These are phyloP conservation scores for Leccinellum albellum DNA, from an alignment of 768 basidiomycete species.

Conservation along the genomic window DNA sequence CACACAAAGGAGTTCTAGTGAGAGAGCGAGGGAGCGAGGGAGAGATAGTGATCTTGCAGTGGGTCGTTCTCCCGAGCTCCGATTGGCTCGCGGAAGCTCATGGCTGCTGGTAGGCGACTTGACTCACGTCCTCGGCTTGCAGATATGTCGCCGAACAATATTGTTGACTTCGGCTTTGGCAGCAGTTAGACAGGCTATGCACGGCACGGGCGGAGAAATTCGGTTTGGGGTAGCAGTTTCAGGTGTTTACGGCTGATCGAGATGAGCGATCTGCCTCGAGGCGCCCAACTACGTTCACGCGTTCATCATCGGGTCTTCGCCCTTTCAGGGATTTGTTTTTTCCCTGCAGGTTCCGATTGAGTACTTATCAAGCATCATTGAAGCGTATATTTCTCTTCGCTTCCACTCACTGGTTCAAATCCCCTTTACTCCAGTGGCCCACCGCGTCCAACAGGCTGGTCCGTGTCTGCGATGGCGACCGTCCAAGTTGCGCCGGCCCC, in stretches of 20 bases:
- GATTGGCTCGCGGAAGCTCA: not conserved
- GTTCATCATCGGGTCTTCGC: slow-evolving; percentile 14
- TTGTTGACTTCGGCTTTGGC: not conserved
- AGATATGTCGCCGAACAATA: not conserved
- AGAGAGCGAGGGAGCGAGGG: not conserved
- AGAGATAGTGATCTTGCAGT: not conserved
- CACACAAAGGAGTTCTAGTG: not conserved
- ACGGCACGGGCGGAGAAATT: not conserved
- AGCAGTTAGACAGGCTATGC: not conserved
- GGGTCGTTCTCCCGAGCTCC: not conserved
- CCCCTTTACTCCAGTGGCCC: not conserved
- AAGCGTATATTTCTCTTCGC: not conserved
- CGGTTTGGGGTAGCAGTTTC: not conserved
- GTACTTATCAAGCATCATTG: slow-evolving; percentile 6
- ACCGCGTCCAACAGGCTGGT: not conserved
- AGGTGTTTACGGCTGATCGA: slow-evolving; percentile 13
- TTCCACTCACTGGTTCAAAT: not conserved
- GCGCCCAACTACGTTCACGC: slow-evolving; percentile 13
- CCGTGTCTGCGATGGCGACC: slow-evolving; percentile 6
- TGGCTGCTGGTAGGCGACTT: not conserved
- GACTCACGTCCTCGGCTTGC: not conserved
- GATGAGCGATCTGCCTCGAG: slow-evolving; percentile 18
- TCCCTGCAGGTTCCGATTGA: slow-evolving; percentile 8
- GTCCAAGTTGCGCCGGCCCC: not conserved
- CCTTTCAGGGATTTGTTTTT: slow-evolving; percentile 8